A percentile compares a stretch with the other conserved stretches of the same genome.
Evolutionary conservation across 2,329 filamentous ascomycete species (phyloP).

Genomic region (Verticillium zaregamsianum): DNA sequence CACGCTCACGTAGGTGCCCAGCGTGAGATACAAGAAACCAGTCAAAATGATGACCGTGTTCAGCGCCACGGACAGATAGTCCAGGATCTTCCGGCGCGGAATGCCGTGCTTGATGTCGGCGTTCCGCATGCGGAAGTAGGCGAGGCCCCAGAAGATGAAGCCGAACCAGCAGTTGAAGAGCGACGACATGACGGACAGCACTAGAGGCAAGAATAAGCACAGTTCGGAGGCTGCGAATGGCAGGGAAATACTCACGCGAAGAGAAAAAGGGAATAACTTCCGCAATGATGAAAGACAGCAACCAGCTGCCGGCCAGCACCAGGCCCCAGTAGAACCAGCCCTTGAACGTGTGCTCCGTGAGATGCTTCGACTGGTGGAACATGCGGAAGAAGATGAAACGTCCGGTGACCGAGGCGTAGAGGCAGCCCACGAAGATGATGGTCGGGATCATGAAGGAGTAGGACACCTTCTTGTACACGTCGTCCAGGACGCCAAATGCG

Average conservation of each 20-base stretch:
- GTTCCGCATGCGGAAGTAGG: conserved; percentile 71
- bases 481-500: conserved; percentile 78
- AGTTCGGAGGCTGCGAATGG: conserved; percentile 17
- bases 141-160: conserved; percentile 91
- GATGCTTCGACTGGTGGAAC: conserved; percentile 72
- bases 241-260: conserved; percentile 50
- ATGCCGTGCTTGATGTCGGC: conserved; percentile 56
- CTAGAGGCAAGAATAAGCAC: conserved; percentile 22
- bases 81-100: conserved; percentile 46
- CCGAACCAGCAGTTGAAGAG: conserved; percentile 92
- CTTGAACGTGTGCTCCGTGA: conserved; percentile 72
- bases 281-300: conserved; percentile 87
- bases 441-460: conserved; percentile 97
- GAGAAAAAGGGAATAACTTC: conserved; percentile 94
- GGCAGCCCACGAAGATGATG: conserved; percentile 82
- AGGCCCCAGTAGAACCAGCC: conserved; percentile 73
- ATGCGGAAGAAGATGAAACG: conserved; percentile 90
- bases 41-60: conserved; percentile 71
- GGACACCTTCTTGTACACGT: conserved; percentile 79
- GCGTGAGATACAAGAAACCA: conserved; percentile 79
- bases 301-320: conserved; percentile 59
- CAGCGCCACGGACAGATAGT: conserved; percentile 51
- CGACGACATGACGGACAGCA: conserved; percentile 72
- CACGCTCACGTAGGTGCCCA: conserved; percentile 76
- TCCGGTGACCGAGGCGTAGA: conserved; percentile 86